Evolutionary conservation across 805 yeast species (phyloP), one percentile per base, ranked within the genome.

Genomic region (Starmerella vitae): DNA sequence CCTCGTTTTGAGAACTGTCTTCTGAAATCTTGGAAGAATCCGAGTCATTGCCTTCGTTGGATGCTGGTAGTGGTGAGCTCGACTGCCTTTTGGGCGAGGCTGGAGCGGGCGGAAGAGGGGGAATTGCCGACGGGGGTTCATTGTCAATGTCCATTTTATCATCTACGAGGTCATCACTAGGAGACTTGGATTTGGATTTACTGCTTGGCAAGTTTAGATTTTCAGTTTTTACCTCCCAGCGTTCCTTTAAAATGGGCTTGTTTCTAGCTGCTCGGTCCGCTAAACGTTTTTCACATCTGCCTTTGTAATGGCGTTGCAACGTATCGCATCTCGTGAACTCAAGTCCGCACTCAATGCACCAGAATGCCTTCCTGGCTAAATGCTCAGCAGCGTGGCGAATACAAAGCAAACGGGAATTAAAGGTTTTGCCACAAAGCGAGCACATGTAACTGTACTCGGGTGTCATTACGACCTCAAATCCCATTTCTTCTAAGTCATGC

Each of bases 391-490:
- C 34, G n/a, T 31, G 34, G 7, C 34, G 34, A 5, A 31, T 20
- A 31, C 34, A 31, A 8, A 31, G 15, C 6, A 31, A 15, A 5
- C 34, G 6, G 9, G 34, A 31, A 20, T 31, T 20, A 17, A 31
- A 31, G 8, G n/a, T 20, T 17, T 20, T 31, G 13, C 15, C 15
- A 17, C 34, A 31, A 17, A 31, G 34, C 7, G 34, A 31, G 26
- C 34, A 31, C 14, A 13, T 7, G 17, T 17, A 20, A 27, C 7
- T 10, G 15, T 20, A 8, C 10, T 10, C 14, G 8, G 9, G 8
- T 7, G 10, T 31, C 17, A 9, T 13, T 13, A 35, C 18, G 10
- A 34, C 43, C 10, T 15, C 32, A 20, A 41, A 41, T 19, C 44
- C 44, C 18, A 28, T 18, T 14, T 28, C 12, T 13, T 33, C 36